Conservation (phyloP, 805 yeast species). For the Pichia membranifaciens region DNA sequence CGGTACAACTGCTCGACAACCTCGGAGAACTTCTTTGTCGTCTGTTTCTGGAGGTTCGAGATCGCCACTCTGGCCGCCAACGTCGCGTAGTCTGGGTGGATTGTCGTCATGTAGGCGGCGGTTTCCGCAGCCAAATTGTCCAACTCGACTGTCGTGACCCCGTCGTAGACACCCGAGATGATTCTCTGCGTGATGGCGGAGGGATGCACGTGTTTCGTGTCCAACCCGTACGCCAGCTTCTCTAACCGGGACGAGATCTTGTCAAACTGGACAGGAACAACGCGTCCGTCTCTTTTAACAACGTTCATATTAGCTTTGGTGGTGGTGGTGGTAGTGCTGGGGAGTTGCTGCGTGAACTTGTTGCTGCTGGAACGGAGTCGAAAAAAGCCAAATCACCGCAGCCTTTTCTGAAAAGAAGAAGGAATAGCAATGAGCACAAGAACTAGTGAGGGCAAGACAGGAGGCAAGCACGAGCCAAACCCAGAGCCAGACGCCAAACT, state of each 20-base stretch:
- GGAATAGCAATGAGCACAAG: background rate
- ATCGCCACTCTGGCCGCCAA: slow-evolving; percentile 95
- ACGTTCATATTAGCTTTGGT: slow-evolving; percentile 58
- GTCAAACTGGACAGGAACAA: slow-evolving; percentile 92
- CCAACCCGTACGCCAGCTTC: slow-evolving; percentile 91
- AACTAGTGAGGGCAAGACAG: background rate
- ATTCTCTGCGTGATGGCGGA: slow-evolving; percentile 94
- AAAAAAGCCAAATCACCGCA: too few relatives aligned
- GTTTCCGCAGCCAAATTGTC: slow-evolving; percentile 87
- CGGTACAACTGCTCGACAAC: slow-evolving; percentile 68
- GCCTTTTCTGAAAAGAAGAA: too few relatives aligned
- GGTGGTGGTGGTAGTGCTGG: slow-evolving; percentile 2
- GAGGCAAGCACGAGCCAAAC: background rate
- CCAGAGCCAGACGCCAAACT: background rate
- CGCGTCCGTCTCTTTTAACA: slow-evolving; percentile 86
- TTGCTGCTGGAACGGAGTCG: background rate
- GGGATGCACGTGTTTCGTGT: slow-evolving; percentile 87
- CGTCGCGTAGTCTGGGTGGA: slow-evolving; percentile 95
- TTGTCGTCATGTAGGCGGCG: slow-evolving; percentile 95
- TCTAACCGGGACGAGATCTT: slow-evolving; percentile 94
- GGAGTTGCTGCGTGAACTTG: too few relatives aligned
- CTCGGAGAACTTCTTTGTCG: slow-evolving; percentile 77
- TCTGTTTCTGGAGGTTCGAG: slow-evolving; percentile 90
- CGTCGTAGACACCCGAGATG: slow-evolving; percentile 93
- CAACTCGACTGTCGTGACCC: slow-evolving; percentile 88